These are phyloP conservation scores for Yamadazyma philogaea DNA, from an alignment of 805 yeast genomes.

Conservation along the genomic window DNA sequence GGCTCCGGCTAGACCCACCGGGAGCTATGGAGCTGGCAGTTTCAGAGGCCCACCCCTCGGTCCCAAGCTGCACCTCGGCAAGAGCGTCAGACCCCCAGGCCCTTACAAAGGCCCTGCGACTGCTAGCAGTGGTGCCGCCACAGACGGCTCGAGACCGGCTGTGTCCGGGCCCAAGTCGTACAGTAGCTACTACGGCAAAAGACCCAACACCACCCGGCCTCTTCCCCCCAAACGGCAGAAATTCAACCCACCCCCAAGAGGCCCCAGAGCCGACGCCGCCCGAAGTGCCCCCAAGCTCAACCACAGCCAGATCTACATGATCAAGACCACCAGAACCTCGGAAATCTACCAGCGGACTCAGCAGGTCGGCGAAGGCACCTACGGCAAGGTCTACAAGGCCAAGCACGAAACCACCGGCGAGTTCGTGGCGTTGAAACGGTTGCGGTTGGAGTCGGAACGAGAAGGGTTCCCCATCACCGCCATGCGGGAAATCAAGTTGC, in stretches of 20 bases:
- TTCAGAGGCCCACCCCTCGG: not conserved
- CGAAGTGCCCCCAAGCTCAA: slow-evolving; percentile 21
- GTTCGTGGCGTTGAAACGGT: slow-evolving; percentile 80
- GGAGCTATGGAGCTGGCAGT: not conserved
- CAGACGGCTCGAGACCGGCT: no score
- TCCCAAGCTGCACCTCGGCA: not conserved
- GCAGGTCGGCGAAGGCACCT: slow-evolving; percentile 99
- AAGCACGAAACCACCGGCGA: slow-evolving; percentile 63
- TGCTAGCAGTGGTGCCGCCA: no score
- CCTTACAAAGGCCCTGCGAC: slow-evolving; percentile 1
- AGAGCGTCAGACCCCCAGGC: slow-evolving; percentile 4
- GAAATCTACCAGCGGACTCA: slow-evolving; percentile 63
- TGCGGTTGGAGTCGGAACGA: slow-evolving; percentile 80
- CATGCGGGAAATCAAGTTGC: slow-evolving; percentile 79
- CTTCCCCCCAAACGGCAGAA: slow-evolving; percentile 1
- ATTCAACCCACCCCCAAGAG: slow-evolving; percentile 3
- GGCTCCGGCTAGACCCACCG: no score
- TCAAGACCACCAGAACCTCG: slow-evolving; percentile 24
- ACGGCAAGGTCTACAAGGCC: slow-evolving; percentile 94
- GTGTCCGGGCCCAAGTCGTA: not conserved
- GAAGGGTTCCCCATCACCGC: slow-evolving; percentile 98
- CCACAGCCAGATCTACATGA: slow-evolving; percentile 32
- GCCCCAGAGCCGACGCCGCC: slow-evolving; percentile 4
- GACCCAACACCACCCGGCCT: not conserved
- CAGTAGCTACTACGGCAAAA: not conserved